Conservation (phyloP, 2,329 filamentous ascomycete genomes). For the Colletotrichum magnum region DNA sequence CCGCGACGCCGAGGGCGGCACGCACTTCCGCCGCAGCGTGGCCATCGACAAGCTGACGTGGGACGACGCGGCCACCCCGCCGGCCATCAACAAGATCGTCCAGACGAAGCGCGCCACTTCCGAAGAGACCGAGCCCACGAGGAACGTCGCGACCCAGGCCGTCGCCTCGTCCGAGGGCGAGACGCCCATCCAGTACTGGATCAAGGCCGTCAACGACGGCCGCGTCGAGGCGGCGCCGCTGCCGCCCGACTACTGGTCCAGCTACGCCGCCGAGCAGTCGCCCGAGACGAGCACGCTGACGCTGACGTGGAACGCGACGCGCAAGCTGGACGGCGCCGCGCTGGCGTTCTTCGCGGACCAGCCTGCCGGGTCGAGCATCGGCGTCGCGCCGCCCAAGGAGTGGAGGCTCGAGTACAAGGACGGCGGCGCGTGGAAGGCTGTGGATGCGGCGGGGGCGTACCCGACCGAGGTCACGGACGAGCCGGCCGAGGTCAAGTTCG, state of each 20-base stretch:
- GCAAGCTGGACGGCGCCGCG: slow-evolving; percentile 48
- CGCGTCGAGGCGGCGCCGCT: slow-evolving; percentile 49
- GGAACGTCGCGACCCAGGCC: slow-evolving; percentile 51
- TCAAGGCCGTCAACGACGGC: slow-evolving; percentile 51
- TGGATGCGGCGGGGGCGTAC: slow-evolving; percentile 44
- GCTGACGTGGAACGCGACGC: slow-evolving; percentile 48
- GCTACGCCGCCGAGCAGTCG: slow-evolving; percentile 49
- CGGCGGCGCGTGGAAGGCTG: slow-evolving; percentile 42
- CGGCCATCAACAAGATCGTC: slow-evolving; percentile 47
- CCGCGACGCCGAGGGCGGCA: slow-evolving; percentile 51
- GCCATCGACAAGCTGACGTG: slow-evolving; percentile 52
- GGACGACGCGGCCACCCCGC: slow-evolving; percentile 48
- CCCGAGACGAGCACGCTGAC: slow-evolving; percentile 49
- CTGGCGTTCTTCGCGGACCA: slow-evolving; percentile 51
- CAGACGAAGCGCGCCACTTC: slow-evolving; percentile 47
- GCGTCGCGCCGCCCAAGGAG: slow-evolving; percentile 48
- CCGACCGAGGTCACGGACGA: slow-evolving; percentile 45
- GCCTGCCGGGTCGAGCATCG: slow-evolving; percentile 47
- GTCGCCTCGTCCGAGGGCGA: slow-evolving; percentile 43
- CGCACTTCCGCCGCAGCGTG: slow-evolving; percentile 53
- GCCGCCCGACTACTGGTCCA: slow-evolving; percentile 55
- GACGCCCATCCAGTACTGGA: slow-evolving; percentile 56
- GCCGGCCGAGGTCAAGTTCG: slow-evolving; percentile 48
- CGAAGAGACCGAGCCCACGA: slow-evolving; percentile 44
- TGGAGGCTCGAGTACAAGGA: slow-evolving; percentile 48